Evolutionary conservation across 2,329 filamentous ascomycete species (phyloP).

Genomic region (Alternaria metachromatica): DNA sequence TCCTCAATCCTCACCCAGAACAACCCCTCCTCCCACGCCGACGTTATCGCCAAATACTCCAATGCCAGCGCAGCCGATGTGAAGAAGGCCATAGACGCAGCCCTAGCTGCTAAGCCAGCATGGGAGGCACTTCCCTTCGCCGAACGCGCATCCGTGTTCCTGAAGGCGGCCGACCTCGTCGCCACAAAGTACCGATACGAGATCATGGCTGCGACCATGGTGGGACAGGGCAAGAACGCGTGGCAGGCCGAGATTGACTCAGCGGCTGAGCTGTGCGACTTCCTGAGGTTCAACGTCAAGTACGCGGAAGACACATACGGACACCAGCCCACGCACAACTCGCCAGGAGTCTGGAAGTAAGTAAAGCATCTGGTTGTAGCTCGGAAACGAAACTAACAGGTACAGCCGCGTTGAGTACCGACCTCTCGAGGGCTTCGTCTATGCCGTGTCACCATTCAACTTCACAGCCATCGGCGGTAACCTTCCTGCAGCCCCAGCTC

Average conservation of each 20-base stretch:
- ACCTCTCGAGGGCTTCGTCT: conserved; percentile 92
- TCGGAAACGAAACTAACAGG: conserved; percentile 23
- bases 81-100: conserved; percentile 78
- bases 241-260: conserved; percentile 99
- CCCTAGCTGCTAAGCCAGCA: conserved; percentile 80
- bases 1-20: conserved; percentile 72
- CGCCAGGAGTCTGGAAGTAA: conserved; percentile 84
- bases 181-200: conserved; percentile 94
- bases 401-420: conserved; percentile 78
- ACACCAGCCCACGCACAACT: conserved; percentile 84
- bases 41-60: conserved; percentile 81
- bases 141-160: conserved; percentile 89
- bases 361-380: conserved; percentile 16
- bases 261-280: conserved; percentile 90
- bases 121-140: conserved; percentile 90
- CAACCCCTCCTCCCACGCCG: conserved; percentile 82
- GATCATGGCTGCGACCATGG: conserved; percentile 93
- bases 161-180: conserved; percentile 93
- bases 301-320: conserved; percentile 91
- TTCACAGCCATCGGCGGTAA: conserved; percentile 96
- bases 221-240: conserved; percentile 96
- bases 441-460: conserved; percentile 94
- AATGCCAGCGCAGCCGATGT: conserved; percentile 81
- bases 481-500: conserved; percentile 78
- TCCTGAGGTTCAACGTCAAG: conserved; percentile 91